Evolutionary conservation across 768 basidiomycete species (phyloP).

Genomic region (Leccinellum albellum): DNA sequence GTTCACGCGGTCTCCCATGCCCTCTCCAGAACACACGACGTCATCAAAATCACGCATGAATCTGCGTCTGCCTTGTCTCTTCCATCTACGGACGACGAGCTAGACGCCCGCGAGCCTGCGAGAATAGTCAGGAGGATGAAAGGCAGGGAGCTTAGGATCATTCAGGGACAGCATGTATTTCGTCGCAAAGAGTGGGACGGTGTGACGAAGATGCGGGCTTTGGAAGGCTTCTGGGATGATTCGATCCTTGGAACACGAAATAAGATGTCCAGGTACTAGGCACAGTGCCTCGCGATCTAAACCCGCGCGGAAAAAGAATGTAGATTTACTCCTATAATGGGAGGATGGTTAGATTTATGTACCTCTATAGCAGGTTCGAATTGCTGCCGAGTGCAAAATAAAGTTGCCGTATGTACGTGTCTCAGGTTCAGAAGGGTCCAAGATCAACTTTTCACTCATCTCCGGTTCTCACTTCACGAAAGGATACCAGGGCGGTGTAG

Average conservation of each 20-base stretch:
- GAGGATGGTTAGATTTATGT: too few species aligned
- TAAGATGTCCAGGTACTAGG: too few species aligned
- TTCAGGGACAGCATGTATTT: conserved; percentile 74
- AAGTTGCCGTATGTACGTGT: too few species aligned
- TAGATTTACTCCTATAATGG: too few species aligned
- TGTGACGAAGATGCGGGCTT: conserved; percentile 28
- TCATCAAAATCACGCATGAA: conserved; percentile 59
- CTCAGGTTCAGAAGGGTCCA: too few species aligned
- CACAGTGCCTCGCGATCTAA: background rate
- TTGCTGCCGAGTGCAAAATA: too few species aligned
- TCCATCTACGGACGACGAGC: conserved; percentile 75
- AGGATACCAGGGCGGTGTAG: too few species aligned
- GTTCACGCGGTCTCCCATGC: conserved; percentile 58
- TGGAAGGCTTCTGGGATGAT: conserved; percentile 35
- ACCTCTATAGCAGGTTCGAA: too few species aligned
- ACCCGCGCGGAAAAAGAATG: background rate
- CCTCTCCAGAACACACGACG: conserved; percentile 70
- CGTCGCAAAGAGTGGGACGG: conserved; percentile 39
- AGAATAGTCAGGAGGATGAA: conserved; percentile 73
- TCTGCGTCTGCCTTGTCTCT: conserved; percentile 44
- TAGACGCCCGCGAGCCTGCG: conserved; percentile 58
- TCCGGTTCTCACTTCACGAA: too few species aligned
- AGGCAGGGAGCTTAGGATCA: conserved; percentile 77
- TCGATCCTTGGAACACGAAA: background rate
- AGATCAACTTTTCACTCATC: too few species aligned